These are phyloP conservation scores for Aspergillus taichungensis DNA, from an alignment of 495 filamentous ascomycete genomes.

Conservation along the genomic window DNA sequence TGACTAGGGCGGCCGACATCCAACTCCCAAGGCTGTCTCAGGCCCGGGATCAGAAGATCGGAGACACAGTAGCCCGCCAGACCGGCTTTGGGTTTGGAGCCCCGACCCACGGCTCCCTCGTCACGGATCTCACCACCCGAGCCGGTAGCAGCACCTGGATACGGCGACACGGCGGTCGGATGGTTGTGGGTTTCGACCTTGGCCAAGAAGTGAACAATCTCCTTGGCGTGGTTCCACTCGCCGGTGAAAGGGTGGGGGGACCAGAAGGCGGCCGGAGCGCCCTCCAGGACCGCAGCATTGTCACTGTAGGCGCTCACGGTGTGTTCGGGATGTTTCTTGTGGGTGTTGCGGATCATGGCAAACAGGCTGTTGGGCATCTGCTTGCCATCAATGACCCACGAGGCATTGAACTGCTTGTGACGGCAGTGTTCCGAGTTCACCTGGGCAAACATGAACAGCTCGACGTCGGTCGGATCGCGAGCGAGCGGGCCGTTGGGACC, in stretches of 20 bases:
- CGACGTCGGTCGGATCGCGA: slow-evolving; percentile 76
- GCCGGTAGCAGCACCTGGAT: slow-evolving; percentile 78
- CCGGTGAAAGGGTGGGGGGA: slow-evolving; percentile 76
- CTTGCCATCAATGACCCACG: slow-evolving; percentile 92
- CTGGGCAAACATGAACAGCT: slow-evolving; percentile 98
- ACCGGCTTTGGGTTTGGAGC: slow-evolving; percentile 88
- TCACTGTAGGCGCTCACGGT: slow-evolving; percentile 95
- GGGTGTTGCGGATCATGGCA: slow-evolving; percentile 91
- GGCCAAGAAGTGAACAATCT: slow-evolving; percentile 76
- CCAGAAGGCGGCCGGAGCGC: slow-evolving; percentile 68
- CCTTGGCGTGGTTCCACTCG: slow-evolving; percentile 80
- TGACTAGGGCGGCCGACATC: slow-evolving; percentile 85
- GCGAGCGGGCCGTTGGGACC: slow-evolving; percentile 57
- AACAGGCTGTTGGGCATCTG: slow-evolving; percentile 73
- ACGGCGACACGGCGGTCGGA: slow-evolving; percentile 88
- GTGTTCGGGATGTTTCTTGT: slow-evolving; percentile 64
- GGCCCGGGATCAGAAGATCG: slow-evolving; percentile 77
- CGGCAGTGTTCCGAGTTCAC: slow-evolving; percentile 60
- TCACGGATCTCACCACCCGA: slow-evolving; percentile 93
- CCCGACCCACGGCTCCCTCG: slow-evolving; percentile 87
- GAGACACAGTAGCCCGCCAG: slow-evolving; percentile 91
- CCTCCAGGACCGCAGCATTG: slow-evolving; percentile 88
- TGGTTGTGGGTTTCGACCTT: slow-evolving; percentile 99
- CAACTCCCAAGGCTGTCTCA: slow-evolving; percentile 77
- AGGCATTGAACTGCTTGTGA: slow-evolving; percentile 88